A percentile compares a stretch with the other conserved stretches of the same genome.
Evolutionary conservation across 495 filamentous ascomycete species (phyloP).

Genomic region (Neurospora sublineolata): DNA sequence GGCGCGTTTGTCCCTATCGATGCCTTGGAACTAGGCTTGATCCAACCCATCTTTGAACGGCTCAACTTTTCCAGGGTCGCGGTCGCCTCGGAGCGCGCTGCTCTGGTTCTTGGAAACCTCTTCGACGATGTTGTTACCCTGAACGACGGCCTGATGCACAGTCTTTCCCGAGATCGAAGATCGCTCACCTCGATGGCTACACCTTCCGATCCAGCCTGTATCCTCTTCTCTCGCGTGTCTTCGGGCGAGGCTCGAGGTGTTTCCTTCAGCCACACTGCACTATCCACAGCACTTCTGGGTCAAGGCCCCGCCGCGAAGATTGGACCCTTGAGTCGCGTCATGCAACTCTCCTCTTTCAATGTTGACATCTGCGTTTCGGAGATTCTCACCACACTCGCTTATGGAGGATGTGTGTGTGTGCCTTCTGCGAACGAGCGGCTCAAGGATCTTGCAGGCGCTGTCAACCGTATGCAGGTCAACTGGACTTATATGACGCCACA

Average conservation of each 20-base stretch:
- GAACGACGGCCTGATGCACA: constrained; percentile 19
- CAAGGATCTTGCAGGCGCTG: constrained; percentile 25
- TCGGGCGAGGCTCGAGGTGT: constrained; percentile 25
- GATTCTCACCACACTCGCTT: constrained; percentile 51
- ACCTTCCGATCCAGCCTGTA: constrained; percentile 31
- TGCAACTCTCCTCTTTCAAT: constrained; percentile 60
- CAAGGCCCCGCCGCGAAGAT: constrained; percentile 41
- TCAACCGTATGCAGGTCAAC: constrained; percentile 35
- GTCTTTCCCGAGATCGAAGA: constrained; percentile 14
- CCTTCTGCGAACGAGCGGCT: constrained; percentile 32
- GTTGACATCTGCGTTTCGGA: constrained; percentile 59
- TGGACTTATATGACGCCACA: constrained; percentile 38
- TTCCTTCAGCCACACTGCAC: constrained; percentile 33
- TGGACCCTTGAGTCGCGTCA: constrained; percentile 37
- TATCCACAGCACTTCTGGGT: constrained; percentile 31
- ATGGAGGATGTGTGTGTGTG: constrained; percentile 40
- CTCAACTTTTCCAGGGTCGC: constrained; percentile 26
- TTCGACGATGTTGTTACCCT: constrained; percentile 27
- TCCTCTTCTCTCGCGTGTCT: constrained; percentile 27
- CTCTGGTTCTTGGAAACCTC: constrained; percentile 23
- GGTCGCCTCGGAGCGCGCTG: constrained; percentile 27
- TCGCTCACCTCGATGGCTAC: constrained; percentile 27
- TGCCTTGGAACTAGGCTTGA: constrained; percentile 25
- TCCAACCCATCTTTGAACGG: constrained; percentile 30
- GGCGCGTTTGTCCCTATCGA: constrained; percentile 35